Evolutionary conservation across 2,329 filamentous ascomycete species (phyloP).

Genomic region (Aspergillus awamori): DNA sequence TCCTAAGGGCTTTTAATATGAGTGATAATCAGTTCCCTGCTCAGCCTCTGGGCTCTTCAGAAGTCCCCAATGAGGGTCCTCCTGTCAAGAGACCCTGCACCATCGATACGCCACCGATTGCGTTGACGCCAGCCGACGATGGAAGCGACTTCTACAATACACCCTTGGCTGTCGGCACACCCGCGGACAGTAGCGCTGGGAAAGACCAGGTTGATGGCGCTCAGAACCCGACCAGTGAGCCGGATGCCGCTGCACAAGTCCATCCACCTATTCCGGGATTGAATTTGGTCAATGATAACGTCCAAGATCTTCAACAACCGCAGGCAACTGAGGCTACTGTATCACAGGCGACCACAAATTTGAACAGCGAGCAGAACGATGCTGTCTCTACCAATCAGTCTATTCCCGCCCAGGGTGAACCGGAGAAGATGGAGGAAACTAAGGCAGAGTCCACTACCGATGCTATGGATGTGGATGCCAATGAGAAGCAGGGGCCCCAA

Average conservation of each 20-base stretch:
- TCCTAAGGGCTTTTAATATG: neutral
- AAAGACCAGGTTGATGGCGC: conserved; percentile 9
- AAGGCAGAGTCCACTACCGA: conserved; percentile 20
- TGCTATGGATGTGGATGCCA: conserved; percentile 33
- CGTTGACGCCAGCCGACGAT: conserved; percentile 38
- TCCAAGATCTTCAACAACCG: conserved; percentile 16
- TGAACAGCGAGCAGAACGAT: neutral
- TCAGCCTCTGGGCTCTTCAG: neutral
- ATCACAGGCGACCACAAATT: neutral
- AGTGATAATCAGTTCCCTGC: neutral
- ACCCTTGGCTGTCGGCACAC: conserved; percentile 35
- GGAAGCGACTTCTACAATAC: conserved; percentile 49
- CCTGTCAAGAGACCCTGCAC: conserved; percentile 31
- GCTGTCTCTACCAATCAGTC: neutral
- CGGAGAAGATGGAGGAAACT: conserved; percentile 3
- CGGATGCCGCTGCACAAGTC: conserved; percentile 21
- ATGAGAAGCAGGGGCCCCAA: conserved; percentile 11
- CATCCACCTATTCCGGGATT: conserved; percentile 41
- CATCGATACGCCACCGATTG: conserved; percentile 34
- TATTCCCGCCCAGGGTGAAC: neutral
- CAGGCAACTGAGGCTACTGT: conserved; percentile 10
- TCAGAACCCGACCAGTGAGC: conserved; percentile 16
- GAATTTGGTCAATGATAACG: conserved; percentile 34
- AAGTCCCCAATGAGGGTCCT: conserved; percentile 23
- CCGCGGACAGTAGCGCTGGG: conserved; percentile 19